Evolutionary conservation across 2,329 filamentous ascomycete genomes (phyloP).

Genomic region (Colletotrichum graminicola): DNA sequence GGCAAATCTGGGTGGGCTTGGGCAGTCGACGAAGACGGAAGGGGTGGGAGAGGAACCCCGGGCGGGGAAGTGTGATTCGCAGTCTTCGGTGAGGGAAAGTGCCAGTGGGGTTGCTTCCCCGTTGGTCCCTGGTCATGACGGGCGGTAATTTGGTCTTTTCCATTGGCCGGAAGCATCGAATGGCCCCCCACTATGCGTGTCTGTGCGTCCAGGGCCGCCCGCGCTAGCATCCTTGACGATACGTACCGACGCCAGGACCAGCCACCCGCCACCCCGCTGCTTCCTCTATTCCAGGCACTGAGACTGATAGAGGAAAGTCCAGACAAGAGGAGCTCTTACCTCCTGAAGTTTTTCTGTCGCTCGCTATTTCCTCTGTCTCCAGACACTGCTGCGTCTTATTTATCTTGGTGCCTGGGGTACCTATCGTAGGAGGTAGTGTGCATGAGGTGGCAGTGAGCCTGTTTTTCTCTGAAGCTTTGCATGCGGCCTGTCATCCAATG

Average conservation of each 20-base stretch:
- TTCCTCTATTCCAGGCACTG: background rate
- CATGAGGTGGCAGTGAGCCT: background rate
- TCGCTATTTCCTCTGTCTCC: constrained; percentile 12
- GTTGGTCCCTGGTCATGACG: constrained; percentile 38
- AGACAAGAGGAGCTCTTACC: background rate
- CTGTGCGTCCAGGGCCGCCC: constrained; percentile 16
- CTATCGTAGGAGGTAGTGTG: background rate
- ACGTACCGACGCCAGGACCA: constrained; percentile 1
- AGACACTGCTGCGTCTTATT: background rate
- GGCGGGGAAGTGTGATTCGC: constrained; percentile 31
- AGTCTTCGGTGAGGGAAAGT: constrained; percentile 13
- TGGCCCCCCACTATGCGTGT: background rate
- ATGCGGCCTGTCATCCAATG: background rate
- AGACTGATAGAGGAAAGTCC: background rate
- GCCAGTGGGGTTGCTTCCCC: constrained; percentile 29
- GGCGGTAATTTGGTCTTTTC: constrained; percentile 46
- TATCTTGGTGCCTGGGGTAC: background rate
- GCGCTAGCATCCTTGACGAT: background rate
- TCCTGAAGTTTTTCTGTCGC: constrained; percentile 28
- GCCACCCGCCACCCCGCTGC: constrained; percentile 1
- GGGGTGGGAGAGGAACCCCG: background rate
- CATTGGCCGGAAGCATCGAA: constrained; percentile 43
- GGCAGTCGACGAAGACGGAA: constrained; percentile 15
- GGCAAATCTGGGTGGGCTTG: background rate
- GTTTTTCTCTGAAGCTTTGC: no score